Evolutionary conservation across 495 filamentous ascomycete species (phyloP).

Genomic region (Trichoderma gamsii): DNA sequence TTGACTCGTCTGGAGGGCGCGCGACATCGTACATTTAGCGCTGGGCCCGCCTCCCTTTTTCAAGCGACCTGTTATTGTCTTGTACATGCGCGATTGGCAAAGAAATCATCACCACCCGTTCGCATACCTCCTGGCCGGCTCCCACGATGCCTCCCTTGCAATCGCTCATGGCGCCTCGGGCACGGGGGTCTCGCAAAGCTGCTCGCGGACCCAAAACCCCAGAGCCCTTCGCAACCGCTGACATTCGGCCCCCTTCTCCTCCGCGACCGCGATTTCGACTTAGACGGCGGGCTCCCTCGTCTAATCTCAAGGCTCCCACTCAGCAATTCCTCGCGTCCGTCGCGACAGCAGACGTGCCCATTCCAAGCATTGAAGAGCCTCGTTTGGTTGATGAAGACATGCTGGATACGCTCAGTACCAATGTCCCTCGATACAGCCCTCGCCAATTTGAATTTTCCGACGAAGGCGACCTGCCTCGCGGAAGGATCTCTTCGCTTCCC

Average conservation of each 20-base stretch:
- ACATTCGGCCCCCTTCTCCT: constrained; percentile 35
- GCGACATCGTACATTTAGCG: constrained; percentile 2
- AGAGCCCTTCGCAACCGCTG: constrained; percentile 32
- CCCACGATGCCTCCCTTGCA: constrained; percentile 14
- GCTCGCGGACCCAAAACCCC: constrained; percentile 36
- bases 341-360: constrained; percentile 49
- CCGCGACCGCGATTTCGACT: constrained; percentile 40
- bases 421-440: constrained; percentile 17
- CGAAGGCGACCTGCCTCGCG: constrained; percentile 17
- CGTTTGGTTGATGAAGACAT: constrained; percentile 29
- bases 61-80: not conserved
- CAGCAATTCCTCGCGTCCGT: constrained; percentile 53
- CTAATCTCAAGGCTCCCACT: constrained; percentile 44
- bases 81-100: not conserved
- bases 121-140: not conserved
- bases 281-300: constrained; percentile 41
- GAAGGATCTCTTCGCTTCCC: constrained; percentile 35
- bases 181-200: constrained; percentile 11
- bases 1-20: not conserved
- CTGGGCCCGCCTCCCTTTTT: not conserved
- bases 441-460: not conserved
- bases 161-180: constrained; percentile 4
- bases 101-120: not conserved
- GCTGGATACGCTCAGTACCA: constrained; percentile 22
- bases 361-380: constrained; percentile 48